A percentile compares a stretch with the other conserved stretches of the same genome.
Conservation (phyloP, 2,329 filamentous ascomycete genomes). For the Talaromyces funiculosus region DNA sequence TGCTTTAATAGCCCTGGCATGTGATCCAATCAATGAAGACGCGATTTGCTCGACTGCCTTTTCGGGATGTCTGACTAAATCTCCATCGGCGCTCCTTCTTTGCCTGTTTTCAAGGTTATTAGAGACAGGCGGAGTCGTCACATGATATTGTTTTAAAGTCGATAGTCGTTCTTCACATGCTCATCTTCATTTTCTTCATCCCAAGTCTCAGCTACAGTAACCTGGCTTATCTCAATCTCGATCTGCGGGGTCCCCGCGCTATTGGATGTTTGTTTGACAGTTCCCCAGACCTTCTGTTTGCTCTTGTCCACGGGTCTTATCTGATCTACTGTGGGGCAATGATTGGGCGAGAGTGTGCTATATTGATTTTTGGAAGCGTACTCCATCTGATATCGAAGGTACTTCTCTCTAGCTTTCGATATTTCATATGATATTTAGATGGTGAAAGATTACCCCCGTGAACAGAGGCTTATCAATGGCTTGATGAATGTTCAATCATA, state of each 20-base stretch:
- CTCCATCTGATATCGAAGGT: neutral
- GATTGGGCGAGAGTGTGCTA: neutral
- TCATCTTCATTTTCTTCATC: neutral
- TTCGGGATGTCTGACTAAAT: neutral
- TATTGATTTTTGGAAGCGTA: neutral
- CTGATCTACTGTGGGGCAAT: neutral
- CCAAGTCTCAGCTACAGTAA: neutral
- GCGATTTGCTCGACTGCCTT: neutral
- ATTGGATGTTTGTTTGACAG: neutral
- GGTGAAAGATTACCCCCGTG: neutral
- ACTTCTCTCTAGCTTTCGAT: neutral
- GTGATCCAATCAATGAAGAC: neutral
- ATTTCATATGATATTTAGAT: neutral
- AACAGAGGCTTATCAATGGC: fast-evolving
- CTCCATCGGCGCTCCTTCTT: neutral
- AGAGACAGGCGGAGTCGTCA: neutral
- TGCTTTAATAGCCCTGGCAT: neutral
- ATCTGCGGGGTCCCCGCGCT: neutral
- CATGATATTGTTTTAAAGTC: neutral
- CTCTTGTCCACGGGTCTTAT: neutral
- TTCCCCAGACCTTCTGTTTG: neutral
- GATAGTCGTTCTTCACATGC: neutral
- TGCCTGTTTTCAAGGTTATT: too few relatives aligned
- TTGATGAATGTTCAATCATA: neutral
- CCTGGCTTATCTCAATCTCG: neutral